Evolutionary conservation across 2,329 filamentous ascomycete genomes (phyloP), one percentile per base, ranked within the genome.

Genomic region (Fusarium sp.): DNA sequence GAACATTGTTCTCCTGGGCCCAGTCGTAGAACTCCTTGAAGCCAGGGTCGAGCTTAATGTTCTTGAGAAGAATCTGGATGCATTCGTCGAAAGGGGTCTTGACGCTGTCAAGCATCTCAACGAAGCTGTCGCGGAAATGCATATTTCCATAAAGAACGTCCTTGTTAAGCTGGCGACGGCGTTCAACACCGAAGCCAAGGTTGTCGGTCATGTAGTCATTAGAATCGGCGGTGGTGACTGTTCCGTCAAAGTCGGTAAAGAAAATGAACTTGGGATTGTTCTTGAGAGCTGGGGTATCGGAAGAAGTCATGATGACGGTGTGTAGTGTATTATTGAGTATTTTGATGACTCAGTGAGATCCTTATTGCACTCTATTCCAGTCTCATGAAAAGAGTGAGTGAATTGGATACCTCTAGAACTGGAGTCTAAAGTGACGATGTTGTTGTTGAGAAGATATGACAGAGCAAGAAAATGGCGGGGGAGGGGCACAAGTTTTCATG

Each of bases 221-320:
- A 80, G 86, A 88, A 82, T 91, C 90, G 77, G 88, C 85, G 61
- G 86, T 87, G 53, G 95, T 98, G 80, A 98, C 95, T 59, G 95
- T 98, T 78, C 96, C 96, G 83, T 99, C 96, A 80, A 98, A 98
- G 84, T 99, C 96, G 76, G 95, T 97, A 86, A 98, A 98, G 89
- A 99, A 98, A 86, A 99, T 95, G 86, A 94, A 93, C 84, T 94
- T 93, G 56, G 95, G 95, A 80, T 92, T 90, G 64, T 86, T 90
- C 77, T 85, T 85, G 81, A 91, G 83, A 47, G 89, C 89, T 62
- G 89, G 89, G 31, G 89, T 87, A 52, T 84, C 80, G 63, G 77
- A 80, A 46, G 84, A 84, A 59, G 83, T 84, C 84, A 87, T 86
- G 57, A 65, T 82, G 52, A 38, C 31, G 50, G 55, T 39, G 49